These are phyloP conservation scores for Linum lewisii DNA, from an alignment of 345 rosid species.

Conservation along the genomic window DNA sequence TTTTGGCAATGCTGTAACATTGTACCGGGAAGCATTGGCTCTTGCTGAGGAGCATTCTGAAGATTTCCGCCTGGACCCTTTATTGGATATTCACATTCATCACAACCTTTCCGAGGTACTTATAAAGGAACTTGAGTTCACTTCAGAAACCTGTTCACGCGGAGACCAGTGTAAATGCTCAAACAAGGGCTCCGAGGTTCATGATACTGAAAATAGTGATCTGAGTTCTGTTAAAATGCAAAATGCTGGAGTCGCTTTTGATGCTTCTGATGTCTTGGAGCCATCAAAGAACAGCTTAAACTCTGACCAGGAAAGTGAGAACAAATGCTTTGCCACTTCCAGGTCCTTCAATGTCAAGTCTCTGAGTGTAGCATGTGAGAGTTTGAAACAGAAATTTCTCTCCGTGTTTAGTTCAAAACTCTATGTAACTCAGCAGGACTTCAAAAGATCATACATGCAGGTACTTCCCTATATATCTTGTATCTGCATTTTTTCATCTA, in stretches of 20 bases:
- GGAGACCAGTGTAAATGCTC: slow-evolving; percentile 25
- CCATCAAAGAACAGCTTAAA: slow-evolving; percentile 21
- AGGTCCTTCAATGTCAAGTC: slow-evolving; percentile 19
- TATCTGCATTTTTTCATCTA: too few relatives aligned
- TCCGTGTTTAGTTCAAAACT: slow-evolving; percentile 59
- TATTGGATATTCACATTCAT: slow-evolving; percentile 82
- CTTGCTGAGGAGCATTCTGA: slow-evolving; percentile 56
- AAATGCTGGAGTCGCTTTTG: slow-evolving; percentile 24
- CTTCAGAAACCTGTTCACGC: slow-evolving; percentile 10
- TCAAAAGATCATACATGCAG: slow-evolving; percentile 54
- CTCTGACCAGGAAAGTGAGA: slow-evolving; percentile 25
- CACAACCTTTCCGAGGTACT: slow-evolving; percentile 81
- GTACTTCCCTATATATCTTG: too few relatives aligned
- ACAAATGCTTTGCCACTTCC: slow-evolving; percentile 26
- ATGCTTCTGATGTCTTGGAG: slow-evolving; percentile 17
- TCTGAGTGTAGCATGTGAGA: slow-evolving; percentile 44
- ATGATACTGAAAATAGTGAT: slow-evolving; percentile 20
- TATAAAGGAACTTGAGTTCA: slow-evolving; percentile 27
- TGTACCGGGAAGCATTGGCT: slow-evolving; percentile 72
- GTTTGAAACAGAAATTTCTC: slow-evolving; percentile 62
- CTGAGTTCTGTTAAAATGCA: slow-evolving; percentile 39
- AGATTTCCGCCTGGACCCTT: slow-evolving; percentile 84
- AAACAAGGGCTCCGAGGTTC: slow-evolving; percentile 28
- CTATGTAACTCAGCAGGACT: slow-evolving; percentile 61
- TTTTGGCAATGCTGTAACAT: slow-evolving; percentile 46